Evolutionary conservation across 2,329 filamentous ascomycete genomes (phyloP).

Genomic region (Dothistroma septosporum): DNA sequence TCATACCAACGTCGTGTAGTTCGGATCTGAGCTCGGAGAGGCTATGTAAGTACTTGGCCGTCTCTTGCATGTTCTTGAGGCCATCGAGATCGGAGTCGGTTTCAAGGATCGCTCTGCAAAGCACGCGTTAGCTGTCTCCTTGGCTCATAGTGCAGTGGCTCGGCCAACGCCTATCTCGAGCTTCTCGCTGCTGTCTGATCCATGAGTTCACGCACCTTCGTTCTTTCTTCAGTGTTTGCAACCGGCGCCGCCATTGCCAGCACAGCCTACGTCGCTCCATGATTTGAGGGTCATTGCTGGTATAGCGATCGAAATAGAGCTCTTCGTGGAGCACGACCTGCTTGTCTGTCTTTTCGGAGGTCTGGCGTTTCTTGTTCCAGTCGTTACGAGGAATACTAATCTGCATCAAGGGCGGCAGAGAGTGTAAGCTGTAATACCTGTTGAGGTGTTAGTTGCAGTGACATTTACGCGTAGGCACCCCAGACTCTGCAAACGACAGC

Average conservation of each 20-base stretch:
- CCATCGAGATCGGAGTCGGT: constrained; percentile 27
- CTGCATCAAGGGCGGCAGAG: constrained; percentile 74
- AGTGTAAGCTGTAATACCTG: constrained; percentile 62
- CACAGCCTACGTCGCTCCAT: constrained; percentile 62
- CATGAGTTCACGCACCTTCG: constrained; percentile 4
- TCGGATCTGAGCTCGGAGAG: constrained; percentile 41
- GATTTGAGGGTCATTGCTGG: constrained; percentile 60
- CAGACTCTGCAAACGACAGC: not conserved
- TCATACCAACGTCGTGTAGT: constrained; percentile 29
- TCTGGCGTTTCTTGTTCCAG: constrained; percentile 56
- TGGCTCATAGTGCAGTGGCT: not conserved
- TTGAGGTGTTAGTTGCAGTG: not conserved
- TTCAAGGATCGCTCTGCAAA: constrained; percentile 20
- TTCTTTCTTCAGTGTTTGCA: constrained; percentile 40
- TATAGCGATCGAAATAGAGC: constrained; percentile 84
- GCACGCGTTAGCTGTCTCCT: not conserved
- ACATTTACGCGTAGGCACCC: not conserved
- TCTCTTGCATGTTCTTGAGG: constrained; percentile 26
- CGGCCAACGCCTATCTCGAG: not conserved
- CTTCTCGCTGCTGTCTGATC: not conserved
- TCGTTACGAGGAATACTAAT: constrained; percentile 82
- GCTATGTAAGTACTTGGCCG: constrained; percentile 43
- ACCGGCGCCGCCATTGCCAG: constrained; percentile 68
- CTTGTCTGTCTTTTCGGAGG: constrained; percentile 69
- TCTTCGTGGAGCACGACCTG: constrained; percentile 74